These are phyloP conservation scores for Cryptosporidium canis DNA, from an alignment of 169 alveolate genomes.

Conservation along the genomic window DNA sequence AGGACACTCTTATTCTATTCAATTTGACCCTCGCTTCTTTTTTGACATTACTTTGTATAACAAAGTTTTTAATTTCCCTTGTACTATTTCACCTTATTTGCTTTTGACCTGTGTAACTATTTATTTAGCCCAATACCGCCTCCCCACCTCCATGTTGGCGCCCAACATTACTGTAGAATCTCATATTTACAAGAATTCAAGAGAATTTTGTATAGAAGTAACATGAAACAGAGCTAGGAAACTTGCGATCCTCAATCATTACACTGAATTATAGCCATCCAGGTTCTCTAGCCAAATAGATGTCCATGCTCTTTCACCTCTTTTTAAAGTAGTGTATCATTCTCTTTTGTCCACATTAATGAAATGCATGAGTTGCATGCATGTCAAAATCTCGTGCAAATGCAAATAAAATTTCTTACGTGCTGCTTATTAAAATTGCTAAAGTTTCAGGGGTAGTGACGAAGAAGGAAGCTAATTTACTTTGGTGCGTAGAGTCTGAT, in stretches of 20 bases:
- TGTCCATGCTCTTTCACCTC: not conserved
- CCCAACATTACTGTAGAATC: too few species aligned
- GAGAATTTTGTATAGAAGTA: too few species aligned
- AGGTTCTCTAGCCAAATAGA: too few species aligned
- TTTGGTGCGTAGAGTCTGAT: not conserved
- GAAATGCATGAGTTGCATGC: not conserved
- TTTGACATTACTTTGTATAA: not conserved
- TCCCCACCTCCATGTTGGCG: not conserved
- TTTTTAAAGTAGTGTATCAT: not conserved
- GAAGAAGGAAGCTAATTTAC: not conserved
- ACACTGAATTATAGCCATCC: too few species aligned
- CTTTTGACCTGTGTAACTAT: not conserved
- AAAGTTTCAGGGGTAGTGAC: not conserved
- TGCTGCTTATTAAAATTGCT: not conserved
- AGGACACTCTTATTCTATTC: not conserved
- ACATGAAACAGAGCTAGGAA: too few species aligned
- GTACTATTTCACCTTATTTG: not conserved
- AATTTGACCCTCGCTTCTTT: not conserved
- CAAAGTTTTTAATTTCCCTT: not conserved
- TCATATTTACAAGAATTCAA: too few species aligned
- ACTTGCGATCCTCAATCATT: too few species aligned
- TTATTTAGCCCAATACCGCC: not conserved
- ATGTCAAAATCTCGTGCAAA: not conserved
- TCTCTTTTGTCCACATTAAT: not conserved
- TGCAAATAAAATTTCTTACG: constrained; percentile 4